Base-by-base conservation (phyloP, 2,329 filamentous ascomycete species). In the Amauroascus verrucosus region DNA sequence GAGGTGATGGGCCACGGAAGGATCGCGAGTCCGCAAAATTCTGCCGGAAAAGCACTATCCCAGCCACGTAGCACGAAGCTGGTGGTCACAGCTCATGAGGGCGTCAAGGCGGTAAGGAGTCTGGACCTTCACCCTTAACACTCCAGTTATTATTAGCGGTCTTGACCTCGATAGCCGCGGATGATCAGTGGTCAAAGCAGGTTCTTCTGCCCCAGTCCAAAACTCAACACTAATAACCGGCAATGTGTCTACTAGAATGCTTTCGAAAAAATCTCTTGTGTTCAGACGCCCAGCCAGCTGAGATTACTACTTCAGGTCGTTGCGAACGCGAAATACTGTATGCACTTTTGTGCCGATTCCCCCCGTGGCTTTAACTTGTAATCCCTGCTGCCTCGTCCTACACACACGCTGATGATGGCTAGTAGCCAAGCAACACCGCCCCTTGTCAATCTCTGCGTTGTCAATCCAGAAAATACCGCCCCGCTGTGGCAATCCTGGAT, bases 21-120 rank as follows among this genome's bases (percentile, higher is more conserved):
- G 30, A 32, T 33, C 20, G 28, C 37, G 16, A 44, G 33, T 51
- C 18, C 5, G 41, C 24, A 41, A 35, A 16, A 51, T 44, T 33
- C 24, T 43, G 48, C 48, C 48, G 38, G 26, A 26, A 46, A 46
- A 41, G 37, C 28, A 14, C 38, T 41, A 41, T 50, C 40, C 41
- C 43, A 46, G 50, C 50, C 50, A 52, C 50, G 50, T 52, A 45
- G 41, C 43, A 52, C 50, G 28, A n/a, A 26, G 37, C 22, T 30
- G 50, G 20, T 51, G 49, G 50, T 28, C 50, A 46, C 41, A 52
- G 50, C 50, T 46, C 41, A 52, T 38, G 50, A 52, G n/a, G 41
- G 50, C 41, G 41, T 38, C 50, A 46, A 38, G 50, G 50, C 50
- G 41, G 50, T 37, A 52, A 32, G 28, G 41, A 40, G 50, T 40